Conservation (phyloP, 352 stramenopile species). For the Pythium grandisporangium region DNA sequence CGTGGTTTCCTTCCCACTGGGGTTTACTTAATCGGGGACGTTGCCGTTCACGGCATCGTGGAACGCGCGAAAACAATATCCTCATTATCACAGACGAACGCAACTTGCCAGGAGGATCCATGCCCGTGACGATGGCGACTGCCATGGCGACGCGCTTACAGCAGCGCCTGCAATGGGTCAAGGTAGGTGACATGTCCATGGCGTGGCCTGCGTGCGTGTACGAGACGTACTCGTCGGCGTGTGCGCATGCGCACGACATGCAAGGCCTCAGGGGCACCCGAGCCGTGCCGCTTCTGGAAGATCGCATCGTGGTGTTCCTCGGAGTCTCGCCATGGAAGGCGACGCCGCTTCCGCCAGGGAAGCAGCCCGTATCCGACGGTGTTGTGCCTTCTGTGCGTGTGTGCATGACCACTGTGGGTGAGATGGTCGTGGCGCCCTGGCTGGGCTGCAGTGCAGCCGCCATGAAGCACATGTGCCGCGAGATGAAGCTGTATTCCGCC, state of each 20-base stretch:
- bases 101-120: too few relatives aligned
- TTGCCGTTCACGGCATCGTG: too few relatives aligned
- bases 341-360: too few relatives aligned
- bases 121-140: constrained; percentile 6
- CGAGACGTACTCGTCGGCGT: constrained; percentile 33
- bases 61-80: too few relatives aligned
- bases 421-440: constrained; percentile 19
- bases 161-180: constrained; percentile 34
- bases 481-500: too few relatives aligned
- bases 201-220: constrained; percentile 75
- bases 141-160: neutral
- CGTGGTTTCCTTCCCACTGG: too few relatives aligned
- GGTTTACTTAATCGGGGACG: too few relatives aligned
- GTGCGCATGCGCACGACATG: constrained; percentile 37
- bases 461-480: too few relatives aligned
- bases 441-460: too few relatives aligned
- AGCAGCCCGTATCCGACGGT: too few relatives aligned
- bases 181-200: constrained; percentile 36
- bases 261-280: constrained; percentile 26
- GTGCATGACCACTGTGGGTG: constrained; percentile 31
- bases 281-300: constrained; percentile 46
- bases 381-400: constrained; percentile 38
- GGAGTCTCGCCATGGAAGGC: too few relatives aligned
- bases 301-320: constrained; percentile 78
- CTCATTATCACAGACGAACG: too few relatives aligned